Evolutionary conservation across 2,329 filamentous ascomycete species (phyloP).

Genomic region (Zymoseptoria brevis): DNA sequence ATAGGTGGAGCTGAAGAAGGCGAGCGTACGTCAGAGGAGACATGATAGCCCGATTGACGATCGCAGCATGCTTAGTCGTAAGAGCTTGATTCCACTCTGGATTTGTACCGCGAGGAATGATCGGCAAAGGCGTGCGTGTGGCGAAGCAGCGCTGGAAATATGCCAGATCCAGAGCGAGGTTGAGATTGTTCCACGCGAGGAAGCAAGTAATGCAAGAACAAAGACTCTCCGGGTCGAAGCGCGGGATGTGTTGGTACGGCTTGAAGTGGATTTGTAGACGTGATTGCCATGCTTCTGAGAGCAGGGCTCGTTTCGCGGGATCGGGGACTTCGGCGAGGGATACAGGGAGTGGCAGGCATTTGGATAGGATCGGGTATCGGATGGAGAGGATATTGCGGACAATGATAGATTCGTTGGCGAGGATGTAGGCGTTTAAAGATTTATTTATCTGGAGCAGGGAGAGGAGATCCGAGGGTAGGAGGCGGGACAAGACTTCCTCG

Average conservation of each 20-base stretch:
- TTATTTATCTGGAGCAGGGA: conserved; percentile 38
- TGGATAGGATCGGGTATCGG: conserved; percentile 45
- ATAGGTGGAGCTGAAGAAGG: conserved; percentile 43
- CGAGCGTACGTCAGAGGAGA: conserved; percentile 46
- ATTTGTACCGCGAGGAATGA: conserved; percentile 41
- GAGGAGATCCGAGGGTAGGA: conserved; percentile 47
- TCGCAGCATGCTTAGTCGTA: conserved; percentile 35
- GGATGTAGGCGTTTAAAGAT: conserved; percentile 38
- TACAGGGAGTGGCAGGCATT: conserved; percentile 46
- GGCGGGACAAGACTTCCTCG: conserved; percentile 39
- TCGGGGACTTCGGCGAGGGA: conserved; percentile 32
- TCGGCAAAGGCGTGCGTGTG: conserved; percentile 44
- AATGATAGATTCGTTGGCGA: conserved; percentile 38
- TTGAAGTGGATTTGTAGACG: conserved; percentile 41
- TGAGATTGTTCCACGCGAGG: conserved; percentile 50
- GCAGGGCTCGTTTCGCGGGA: conserved; percentile 31
- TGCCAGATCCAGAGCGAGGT: conserved; percentile 48
- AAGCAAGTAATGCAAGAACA: conserved; percentile 53
- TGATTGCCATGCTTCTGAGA: conserved; percentile 36
- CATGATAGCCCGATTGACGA: conserved; percentile 40
- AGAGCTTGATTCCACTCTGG: conserved; percentile 46
- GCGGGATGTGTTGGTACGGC: conserved; percentile 46
- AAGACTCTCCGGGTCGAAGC: conserved; percentile 39
- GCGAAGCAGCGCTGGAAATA: conserved; percentile 50
- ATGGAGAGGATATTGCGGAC: conserved; percentile 36